Evolutionary conservation across 2,329 filamentous ascomycete species (phyloP).

Genomic region (Monosporascus ibericus): DNA sequence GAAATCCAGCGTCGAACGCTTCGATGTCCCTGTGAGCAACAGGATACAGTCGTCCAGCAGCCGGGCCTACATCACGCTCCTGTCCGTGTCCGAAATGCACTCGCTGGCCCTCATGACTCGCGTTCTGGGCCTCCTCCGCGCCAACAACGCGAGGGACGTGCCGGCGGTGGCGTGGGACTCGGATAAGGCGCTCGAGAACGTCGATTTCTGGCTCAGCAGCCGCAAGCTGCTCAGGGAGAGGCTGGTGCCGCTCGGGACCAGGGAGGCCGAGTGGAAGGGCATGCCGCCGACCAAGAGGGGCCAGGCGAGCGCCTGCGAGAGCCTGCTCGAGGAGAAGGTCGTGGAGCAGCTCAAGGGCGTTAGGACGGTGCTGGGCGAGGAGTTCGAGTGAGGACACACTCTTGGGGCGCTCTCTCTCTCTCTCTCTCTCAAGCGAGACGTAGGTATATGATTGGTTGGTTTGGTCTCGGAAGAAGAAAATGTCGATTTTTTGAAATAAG

Average conservation of each 20-base stretch:
- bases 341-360: constrained; percentile 61
- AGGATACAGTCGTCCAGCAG: constrained; percentile 45
- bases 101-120: constrained; percentile 69
- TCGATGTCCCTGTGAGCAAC: constrained; percentile 56
- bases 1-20: constrained; percentile 61
- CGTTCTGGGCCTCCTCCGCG: constrained; percentile 62
- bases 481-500: no score
- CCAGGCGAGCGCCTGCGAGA: constrained; percentile 46
- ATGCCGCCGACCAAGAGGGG: constrained; percentile 24
- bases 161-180: constrained; percentile 71
- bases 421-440: no score
- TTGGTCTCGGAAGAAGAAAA: no score
- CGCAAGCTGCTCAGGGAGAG: constrained; percentile 64
- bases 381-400: constrained; percentile 31
- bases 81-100: constrained; percentile 71
- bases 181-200: constrained; percentile 66
- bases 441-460: no score
- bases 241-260: constrained; percentile 65
- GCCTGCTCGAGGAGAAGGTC: constrained; percentile 68
- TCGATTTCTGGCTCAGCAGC: constrained; percentile 73
- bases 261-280: constrained; percentile 60
- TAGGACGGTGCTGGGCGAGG: constrained; percentile 48
- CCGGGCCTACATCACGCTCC: constrained; percentile 58
- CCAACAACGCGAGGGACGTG: constrained; percentile 64
- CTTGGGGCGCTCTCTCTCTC: no score